These are phyloP conservation scores for Phytophthora cryptogea DNA, from an alignment of 352 stramenopile genomes.

Conservation along the genomic window DNA sequence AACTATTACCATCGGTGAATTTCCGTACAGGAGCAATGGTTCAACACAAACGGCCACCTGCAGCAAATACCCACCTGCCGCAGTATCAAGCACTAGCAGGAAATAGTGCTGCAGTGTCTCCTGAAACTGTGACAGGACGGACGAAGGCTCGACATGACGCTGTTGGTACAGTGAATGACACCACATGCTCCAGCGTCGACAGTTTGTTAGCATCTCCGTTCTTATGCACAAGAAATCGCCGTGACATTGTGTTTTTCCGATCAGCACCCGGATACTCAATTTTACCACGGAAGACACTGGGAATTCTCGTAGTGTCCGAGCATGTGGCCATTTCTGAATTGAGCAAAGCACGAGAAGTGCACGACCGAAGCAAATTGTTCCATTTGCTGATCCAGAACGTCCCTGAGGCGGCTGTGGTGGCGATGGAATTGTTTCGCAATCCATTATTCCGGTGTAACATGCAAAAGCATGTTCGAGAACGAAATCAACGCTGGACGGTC, in stretches of 20 bases:
- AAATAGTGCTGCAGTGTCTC: slow-evolving; percentile 21
- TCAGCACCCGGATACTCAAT: slow-evolving; percentile 63
- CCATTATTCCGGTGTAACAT: slow-evolving; percentile 76
- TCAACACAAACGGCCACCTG: slow-evolving; percentile 20
- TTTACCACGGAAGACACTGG: slow-evolving; percentile 61
- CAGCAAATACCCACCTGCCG: slow-evolving; percentile 15
- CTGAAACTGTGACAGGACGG: slow-evolving; percentile 14
- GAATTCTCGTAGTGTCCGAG: slow-evolving; percentile 63
- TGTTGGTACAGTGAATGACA: slow-evolving; percentile 22
- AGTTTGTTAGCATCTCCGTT: slow-evolving; percentile 51
- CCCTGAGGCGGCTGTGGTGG: slow-evolving; percentile 54
- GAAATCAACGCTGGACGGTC: slow-evolving; percentile 70
- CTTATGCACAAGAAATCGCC: slow-evolving; percentile 55
- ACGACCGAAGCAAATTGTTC: slow-evolving; percentile 70
- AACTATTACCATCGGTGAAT: slow-evolving; percentile 65
- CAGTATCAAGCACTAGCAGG: slow-evolving; percentile 24
- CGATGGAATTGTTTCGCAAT: slow-evolving; percentile 74
- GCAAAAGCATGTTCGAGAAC: slow-evolving; percentile 47
- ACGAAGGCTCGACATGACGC: slow-evolving; percentile 22
- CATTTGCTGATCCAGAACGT: slow-evolving; percentile 79
- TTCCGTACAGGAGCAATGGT: slow-evolving; percentile 40
- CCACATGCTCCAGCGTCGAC: slow-evolving; percentile 49
- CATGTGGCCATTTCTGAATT: slow-evolving; percentile 61
- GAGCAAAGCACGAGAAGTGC: slow-evolving; percentile 48
- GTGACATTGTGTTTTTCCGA: slow-evolving; percentile 74